Base-by-base conservation (phyloP, 495 filamentous ascomycete species). In the Podospora sp. region DNA sequence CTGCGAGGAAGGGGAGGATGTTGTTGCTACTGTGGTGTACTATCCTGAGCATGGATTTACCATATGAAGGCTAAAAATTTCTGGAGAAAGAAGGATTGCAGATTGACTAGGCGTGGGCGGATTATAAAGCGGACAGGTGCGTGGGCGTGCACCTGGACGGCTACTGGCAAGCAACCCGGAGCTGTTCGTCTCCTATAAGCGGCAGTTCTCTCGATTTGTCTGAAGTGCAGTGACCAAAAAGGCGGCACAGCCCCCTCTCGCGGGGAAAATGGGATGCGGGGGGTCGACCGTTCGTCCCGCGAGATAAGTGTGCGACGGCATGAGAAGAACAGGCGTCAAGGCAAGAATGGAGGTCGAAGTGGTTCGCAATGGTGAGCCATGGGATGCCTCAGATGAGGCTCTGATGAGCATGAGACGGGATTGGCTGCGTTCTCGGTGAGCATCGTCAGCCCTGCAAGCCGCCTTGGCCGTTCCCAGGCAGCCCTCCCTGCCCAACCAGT, bases 371-470 rank as follows among this genome's bases (percentile, higher is more conserved):
- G 68, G 68, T 68, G 9, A 60, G 72, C 69, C 62, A 20, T 35
- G 26, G 40, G 40, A 46, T 46, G 40, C 40, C 40, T 46, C 40
- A 6, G 29, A 36, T 36, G 66, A 63, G 70, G 70, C 67, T 72
- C 66, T 26, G 29, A 16, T 12, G 25, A 22, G 7, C 16, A 20
- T 21, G 35, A 11, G 24, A 46, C 26, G 9, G 64, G 66, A 75
- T 73, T 74, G 72, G 68, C 53, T 11, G 24, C 18, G 40, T 12
- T 59, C 50, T 75, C 71, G 71, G 71, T 73, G 71, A 72, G 62
- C 6, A 26, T 65, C 36, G 69, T 67, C 67, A 71, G 71, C 71
- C 71, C 53, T 7, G 58, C 65, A 60, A 62, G 67, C 63, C 70
- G 68, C 71, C 71, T 63, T 55, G 40, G 60, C 21, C 26, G 29